phyloP scores from a whole-genome alignment of 108 stramenopile species.

The Fragilaria crotonensis region DNA sequence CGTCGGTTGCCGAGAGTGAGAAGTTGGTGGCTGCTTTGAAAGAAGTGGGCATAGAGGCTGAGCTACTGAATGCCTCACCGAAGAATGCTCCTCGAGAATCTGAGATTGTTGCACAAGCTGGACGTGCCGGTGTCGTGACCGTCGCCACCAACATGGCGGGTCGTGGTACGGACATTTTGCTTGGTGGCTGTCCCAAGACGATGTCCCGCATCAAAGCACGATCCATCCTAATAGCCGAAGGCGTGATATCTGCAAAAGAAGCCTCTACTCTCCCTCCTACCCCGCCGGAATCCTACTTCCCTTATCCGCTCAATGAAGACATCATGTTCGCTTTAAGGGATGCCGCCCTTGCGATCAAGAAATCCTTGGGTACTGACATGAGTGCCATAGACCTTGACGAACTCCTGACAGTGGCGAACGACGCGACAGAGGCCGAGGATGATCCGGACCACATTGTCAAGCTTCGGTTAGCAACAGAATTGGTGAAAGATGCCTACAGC shows the following conservation, averaged over 20 bases:
- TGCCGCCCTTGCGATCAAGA: constrained; percentile 55
- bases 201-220: constrained; percentile 81
- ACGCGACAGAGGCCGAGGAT: constrained; percentile 83
- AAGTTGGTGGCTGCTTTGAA: constrained; percentile 62
- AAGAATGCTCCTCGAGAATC: constrained; percentile 88
- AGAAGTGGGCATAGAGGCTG: constrained; percentile 76
- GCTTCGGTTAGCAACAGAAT: constrained; percentile 68
- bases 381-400: constrained; percentile 79
- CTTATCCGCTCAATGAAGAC: constrained; percentile 64
- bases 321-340: constrained; percentile 46
- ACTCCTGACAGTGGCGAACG: constrained; percentile 83
- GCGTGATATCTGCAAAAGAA: constrained; percentile 50
- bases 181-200: constrained; percentile 88
- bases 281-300: constrained; percentile 69
- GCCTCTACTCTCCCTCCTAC: constrained; percentile 56
- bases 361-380: constrained; percentile 44
- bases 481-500: constrained; percentile 65
- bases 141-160: constrained; percentile 98
- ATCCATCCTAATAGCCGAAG: constrained; percentile 56
- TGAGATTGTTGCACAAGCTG: constrained; percentile 94
- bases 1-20: constrained; percentile 87
- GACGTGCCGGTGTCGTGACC: constrained; percentile 87
- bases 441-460: constrained; percentile 69
- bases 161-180: constrained; percentile 92
- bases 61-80: constrained; percentile 88